Evolutionary conservation across 495 filamentous ascomycete species (phyloP).

Genomic region (Mycothermus thermophilus): DNA sequence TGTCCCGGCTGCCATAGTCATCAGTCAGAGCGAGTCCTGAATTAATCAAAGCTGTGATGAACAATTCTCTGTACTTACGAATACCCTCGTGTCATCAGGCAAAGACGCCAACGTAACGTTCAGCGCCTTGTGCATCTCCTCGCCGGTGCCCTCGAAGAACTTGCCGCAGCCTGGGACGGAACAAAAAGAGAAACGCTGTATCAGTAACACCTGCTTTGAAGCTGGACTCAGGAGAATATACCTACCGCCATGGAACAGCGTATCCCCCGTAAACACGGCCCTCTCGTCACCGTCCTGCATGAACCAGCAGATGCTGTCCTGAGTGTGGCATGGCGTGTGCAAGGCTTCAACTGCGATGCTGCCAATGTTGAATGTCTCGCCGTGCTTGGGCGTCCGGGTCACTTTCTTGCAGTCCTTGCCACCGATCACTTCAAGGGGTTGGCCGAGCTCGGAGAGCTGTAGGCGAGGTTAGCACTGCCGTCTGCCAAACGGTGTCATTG

Average conservation of each 20-base stretch:
- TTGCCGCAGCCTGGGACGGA: constrained; percentile 86
- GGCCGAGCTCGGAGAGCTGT: constrained; percentile 53
- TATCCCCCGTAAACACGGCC: constrained; percentile 92
- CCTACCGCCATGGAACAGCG: constrained; percentile 81
- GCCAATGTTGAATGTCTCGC: constrained; percentile 70
- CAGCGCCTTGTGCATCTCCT: constrained; percentile 78
- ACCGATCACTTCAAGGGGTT: constrained; percentile 59
- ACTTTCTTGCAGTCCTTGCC: constrained; percentile 77
- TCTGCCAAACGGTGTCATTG: too few relatives aligned
- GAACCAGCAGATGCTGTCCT: constrained; percentile 87
- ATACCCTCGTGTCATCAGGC: constrained; percentile 88
- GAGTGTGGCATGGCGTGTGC: constrained; percentile 94
- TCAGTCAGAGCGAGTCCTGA: too few relatives aligned
- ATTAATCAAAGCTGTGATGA: too few relatives aligned
- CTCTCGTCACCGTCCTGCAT: constrained; percentile 70
- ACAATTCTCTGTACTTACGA: too few relatives aligned
- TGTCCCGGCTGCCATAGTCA: constrained; percentile 76
- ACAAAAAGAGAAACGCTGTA: neutral
- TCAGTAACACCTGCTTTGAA: too few relatives aligned
- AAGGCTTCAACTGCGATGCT: constrained; percentile 76
- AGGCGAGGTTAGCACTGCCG: too few relatives aligned
- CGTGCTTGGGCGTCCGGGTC: constrained; percentile 57
- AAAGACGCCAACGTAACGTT: constrained; percentile 70
- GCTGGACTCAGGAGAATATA: too few relatives aligned
- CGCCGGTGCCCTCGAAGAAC: constrained; percentile 87